Conservation (phyloP, 257 asterid genomes). For the Oldenlandia corymbosa region DNA sequence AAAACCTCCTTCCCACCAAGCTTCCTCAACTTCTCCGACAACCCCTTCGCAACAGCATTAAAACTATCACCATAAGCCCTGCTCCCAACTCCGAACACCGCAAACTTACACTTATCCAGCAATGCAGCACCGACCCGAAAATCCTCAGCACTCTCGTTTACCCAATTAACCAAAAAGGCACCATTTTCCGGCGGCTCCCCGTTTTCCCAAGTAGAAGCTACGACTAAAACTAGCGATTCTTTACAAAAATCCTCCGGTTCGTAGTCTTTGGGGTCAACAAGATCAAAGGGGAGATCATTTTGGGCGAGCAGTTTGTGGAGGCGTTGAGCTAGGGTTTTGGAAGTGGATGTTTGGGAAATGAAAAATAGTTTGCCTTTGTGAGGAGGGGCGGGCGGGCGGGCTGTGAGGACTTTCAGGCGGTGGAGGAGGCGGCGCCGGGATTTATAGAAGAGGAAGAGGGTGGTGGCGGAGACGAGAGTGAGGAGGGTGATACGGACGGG, state of each 20-base stretch:
- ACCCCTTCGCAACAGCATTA: conserved; percentile 60
- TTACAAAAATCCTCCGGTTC: conserved; percentile 88
- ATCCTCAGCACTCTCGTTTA: conserved; percentile 83
- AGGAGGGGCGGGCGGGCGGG: conserved; percentile 19
- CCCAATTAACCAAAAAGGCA: conserved; percentile 75
- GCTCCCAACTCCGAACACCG: conserved; percentile 92
- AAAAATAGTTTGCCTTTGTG: conserved; percentile 69
- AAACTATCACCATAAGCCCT: conserved; percentile 57
- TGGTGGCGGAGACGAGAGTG: conserved; percentile 74
- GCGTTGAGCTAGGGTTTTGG: conserved; percentile 80
- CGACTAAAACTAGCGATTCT: conserved; percentile 49
- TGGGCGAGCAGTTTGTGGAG: conserved; percentile 48
- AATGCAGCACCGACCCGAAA: conserved; percentile 84
- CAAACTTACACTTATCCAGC: conserved; percentile 54
- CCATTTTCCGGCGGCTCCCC: conserved; percentile 74
- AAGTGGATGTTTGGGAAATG: conserved; percentile 73
- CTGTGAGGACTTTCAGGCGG: conserved; percentile 28
- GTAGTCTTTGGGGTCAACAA: conserved; percentile 67
- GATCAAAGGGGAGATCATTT: conserved; percentile 51
- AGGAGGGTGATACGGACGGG: conserved; percentile 60
- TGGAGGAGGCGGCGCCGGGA: conserved; percentile 65
- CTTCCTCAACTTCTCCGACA: conserved; percentile 46
- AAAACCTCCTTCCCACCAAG: conserved; percentile 75
- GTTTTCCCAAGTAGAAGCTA: conserved; percentile 92
- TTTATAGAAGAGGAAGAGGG: conserved; percentile 66